phyloP scores from a whole-genome alignment of 805 yeast genomes.

The Barnettozyma salicaria region DNA sequence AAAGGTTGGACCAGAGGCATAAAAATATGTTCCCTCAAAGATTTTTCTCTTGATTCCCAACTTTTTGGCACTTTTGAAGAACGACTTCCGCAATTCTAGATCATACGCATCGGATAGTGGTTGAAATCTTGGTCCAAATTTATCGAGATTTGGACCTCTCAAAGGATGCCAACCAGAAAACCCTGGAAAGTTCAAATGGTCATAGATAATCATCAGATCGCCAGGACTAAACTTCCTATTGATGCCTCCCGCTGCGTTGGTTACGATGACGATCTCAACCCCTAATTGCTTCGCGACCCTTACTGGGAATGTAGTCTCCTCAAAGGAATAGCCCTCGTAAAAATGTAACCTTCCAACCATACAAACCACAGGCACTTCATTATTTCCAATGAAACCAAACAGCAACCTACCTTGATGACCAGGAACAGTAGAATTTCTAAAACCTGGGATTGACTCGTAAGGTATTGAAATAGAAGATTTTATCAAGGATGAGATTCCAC shows the following conservation, averaged over 20 bases:
- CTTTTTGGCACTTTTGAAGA: slow-evolving; percentile 48
- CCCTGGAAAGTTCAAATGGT: slow-evolving; percentile 90
- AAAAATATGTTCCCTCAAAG: slow-evolving; percentile 83
- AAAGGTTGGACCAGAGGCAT: slow-evolving; percentile 89
- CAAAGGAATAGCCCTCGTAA: slow-evolving; percentile 86
- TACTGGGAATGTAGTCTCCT: slow-evolving; percentile 79
- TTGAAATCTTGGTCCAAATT: slow-evolving; percentile 79
- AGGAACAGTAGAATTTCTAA: slow-evolving; percentile 72
- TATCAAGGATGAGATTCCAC: slow-evolving; percentile 60
- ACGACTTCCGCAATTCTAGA: slow-evolving; percentile 55
- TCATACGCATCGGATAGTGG: slow-evolving; percentile 90
- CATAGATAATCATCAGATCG: slow-evolving; percentile 84
- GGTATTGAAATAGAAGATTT: slow-evolving; percentile 43
- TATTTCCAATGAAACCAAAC: slow-evolving; percentile 67
- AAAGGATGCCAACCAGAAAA: slow-evolving; percentile 83
- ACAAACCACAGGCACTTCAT: slow-evolving; percentile 73
- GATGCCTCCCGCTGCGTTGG: slow-evolving; percentile 96
- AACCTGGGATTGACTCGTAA: slow-evolving; percentile 73
- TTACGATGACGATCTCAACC: slow-evolving; percentile 59
- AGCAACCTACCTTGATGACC: slow-evolving; percentile 86
- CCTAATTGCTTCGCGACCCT: slow-evolving; percentile 66
- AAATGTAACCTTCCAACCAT: slow-evolving; percentile 93
- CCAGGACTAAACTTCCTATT: slow-evolving; percentile 67
- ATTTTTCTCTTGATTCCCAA: slow-evolving; percentile 49
- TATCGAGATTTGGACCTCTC: slow-evolving; percentile 77